Conservation (phyloP, 441 rosid genomes). For the Kokia cookei region DNA sequence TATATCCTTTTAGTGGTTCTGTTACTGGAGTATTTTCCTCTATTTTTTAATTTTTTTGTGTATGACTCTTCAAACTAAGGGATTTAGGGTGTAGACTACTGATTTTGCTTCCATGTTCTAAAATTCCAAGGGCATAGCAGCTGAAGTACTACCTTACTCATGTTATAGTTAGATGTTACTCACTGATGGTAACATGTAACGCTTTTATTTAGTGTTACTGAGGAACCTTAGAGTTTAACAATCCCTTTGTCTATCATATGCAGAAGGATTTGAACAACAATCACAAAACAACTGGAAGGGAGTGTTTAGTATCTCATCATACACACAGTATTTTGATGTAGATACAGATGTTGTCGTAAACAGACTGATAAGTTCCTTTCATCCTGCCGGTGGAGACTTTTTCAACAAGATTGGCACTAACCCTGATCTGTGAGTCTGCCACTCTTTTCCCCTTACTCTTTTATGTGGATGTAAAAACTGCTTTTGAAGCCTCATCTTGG, state of each 20-base stretch:
- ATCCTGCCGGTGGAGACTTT: constrained; percentile 70
- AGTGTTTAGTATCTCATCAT: constrained; percentile 69
- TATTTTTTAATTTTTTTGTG: neutral
- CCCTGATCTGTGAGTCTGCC: constrained; percentile 85
- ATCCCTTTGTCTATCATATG: constrained; percentile 5
- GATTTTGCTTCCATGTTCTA: neutral
- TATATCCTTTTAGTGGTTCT: neutral
- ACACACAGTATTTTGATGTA: constrained; percentile 77
- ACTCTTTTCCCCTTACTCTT: neutral
- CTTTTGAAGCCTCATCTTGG: neutral
- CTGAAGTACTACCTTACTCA: neutral
- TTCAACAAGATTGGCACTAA: constrained; percentile 93
- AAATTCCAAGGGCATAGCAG: neutral
- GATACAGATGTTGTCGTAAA: constrained; percentile 82
- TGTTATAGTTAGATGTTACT: neutral
- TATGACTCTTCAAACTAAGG: neutral
- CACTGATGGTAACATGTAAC: neutral
- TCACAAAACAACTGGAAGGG: constrained; percentile 78
- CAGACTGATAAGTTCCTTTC: constrained; percentile 74
- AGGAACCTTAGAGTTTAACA: neutral
- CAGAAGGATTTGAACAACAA: constrained; percentile 84
- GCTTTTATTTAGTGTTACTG: neutral
- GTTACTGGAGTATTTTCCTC: neutral
- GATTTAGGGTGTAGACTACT: neutral
- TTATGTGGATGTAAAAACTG: neutral